Evolutionary conservation across 768 basidiomycete species (phyloP), one percentile per base, ranked within the genome.

Genomic region (Agrocybe pediades): DNA sequence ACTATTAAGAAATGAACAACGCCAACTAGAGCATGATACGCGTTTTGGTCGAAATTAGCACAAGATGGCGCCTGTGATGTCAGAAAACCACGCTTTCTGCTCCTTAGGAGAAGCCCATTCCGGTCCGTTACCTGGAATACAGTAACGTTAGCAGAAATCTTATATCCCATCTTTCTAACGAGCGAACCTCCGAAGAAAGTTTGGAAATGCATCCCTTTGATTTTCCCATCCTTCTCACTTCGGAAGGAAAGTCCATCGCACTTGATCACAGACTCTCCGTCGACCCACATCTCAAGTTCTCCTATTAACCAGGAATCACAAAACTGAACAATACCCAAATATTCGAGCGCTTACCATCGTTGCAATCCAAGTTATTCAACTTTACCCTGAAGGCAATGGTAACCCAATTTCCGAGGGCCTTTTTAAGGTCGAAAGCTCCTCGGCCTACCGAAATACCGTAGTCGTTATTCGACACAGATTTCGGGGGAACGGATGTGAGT

Each of bases 151-250:
- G 36, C 2, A 41, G 29, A 9, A 15, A 25, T 19, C 16, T n/a
- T 23, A 40, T 16, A 9, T 3, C 13, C 2, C 2, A 39, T 13
- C 41, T 25, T 23, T 43, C 19, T 45, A 19, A 21, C 23, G 17
- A 44, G 62, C 73, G 49, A 59, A 83, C 86, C 87, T 41, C 88
- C 88, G 56, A 92, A 92, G 73, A 90, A 92, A 0, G 88, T 90
- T 67, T 89, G 82, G 46, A 87, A 82, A 65, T 88, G 87, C 65
- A 86, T 80, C 7, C 89, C 89, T 51, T 82, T 83, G 49, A 91
- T 80, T 48, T 69, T 74, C 1, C 76, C 74, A 1, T 71, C 74
- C 6, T 59, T 65, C n/a, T 68, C 62, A 3, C 68, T 62, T 9
- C 85, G 75, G 4, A 90, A 62, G 3, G 72, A 66, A 1, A 92